phyloP scores from a whole-genome alignment of 2,329 filamentous ascomycete genomes.

The Cercospora berteroae region DNA sequence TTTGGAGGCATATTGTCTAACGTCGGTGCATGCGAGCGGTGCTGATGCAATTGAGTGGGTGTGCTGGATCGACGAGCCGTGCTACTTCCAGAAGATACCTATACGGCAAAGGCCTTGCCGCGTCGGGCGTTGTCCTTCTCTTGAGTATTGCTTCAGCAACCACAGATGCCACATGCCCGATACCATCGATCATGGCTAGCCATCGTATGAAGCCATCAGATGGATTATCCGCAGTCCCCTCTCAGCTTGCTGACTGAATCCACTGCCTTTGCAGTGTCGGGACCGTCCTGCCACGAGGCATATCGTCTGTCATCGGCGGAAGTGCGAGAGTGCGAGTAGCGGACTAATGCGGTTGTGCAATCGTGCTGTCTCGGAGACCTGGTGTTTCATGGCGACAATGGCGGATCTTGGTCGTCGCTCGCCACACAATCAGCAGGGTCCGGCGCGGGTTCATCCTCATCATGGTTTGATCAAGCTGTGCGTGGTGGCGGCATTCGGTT shows the following conservation, averaged over 20 bases:
- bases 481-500: neutral
- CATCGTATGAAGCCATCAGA: neutral
- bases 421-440: neutral
- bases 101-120: neutral
- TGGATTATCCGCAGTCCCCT: neutral
- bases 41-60: neutral
- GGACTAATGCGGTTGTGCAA: neutral
- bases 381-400: neutral
- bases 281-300: neutral
- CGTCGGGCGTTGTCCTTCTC: neutral
- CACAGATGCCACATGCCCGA: neutral
- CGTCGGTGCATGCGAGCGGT: neutral
- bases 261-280: neutral
- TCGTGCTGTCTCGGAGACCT: neutral
- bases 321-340: neutral
- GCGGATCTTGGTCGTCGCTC: neutral
- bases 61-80: neutral
- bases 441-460: neutral
- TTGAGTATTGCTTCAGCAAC: neutral
- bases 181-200: neutral
- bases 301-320: neutral
- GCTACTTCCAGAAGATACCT: neutral
- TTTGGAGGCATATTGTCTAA: neutral
- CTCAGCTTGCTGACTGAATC: neutral
- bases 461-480: neutral